phyloP scores from a whole-genome alignment of 2,329 filamentous ascomycete species.

The Pestalotiopsis sp. region DNA sequence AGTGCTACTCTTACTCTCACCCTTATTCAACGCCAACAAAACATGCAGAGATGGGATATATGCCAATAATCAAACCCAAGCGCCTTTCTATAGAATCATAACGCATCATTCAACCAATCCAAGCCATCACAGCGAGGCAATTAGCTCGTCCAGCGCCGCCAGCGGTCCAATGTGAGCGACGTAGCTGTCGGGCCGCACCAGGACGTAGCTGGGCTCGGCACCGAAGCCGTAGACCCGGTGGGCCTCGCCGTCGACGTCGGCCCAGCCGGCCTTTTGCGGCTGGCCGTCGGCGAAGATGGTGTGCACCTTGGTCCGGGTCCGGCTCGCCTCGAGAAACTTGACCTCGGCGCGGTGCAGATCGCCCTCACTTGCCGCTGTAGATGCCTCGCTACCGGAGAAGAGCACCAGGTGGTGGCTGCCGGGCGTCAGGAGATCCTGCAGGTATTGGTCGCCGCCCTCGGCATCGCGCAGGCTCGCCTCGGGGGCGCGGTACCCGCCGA shows the following conservation, averaged over 20 bases:
- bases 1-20: no score
- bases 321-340: constrained; percentile 14
- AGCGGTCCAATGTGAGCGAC: constrained; percentile 33
- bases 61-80: no score
- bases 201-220: constrained; percentile 25
- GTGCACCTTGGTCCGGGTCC: constrained; percentile 10
- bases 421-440: constrained; percentile 6
- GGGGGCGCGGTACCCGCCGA: constrained; percentile 49
- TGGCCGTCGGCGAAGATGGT: constrained; percentile 6
- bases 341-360: constrained; percentile 18
- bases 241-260: constrained; percentile 26
- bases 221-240: constrained; percentile 32
- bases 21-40: no score
- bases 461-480: constrained; percentile 33
- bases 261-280: background rate
- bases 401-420: constrained; percentile 26
- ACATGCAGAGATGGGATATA: no score
- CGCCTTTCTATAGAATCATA: no score
- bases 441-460: background rate
- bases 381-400: constrained; percentile 24
- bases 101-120: background rate
- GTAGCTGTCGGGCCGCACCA: constrained; percentile 35
- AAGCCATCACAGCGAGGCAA: constrained; percentile 12
- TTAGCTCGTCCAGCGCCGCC: constrained; percentile 24
- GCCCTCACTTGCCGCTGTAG: constrained; percentile 14